These are phyloP conservation scores for Dendrocalamus latiflorus DNA, from an alignment of 202 grass and related monocot genomes.

Conservation along the genomic window DNA sequence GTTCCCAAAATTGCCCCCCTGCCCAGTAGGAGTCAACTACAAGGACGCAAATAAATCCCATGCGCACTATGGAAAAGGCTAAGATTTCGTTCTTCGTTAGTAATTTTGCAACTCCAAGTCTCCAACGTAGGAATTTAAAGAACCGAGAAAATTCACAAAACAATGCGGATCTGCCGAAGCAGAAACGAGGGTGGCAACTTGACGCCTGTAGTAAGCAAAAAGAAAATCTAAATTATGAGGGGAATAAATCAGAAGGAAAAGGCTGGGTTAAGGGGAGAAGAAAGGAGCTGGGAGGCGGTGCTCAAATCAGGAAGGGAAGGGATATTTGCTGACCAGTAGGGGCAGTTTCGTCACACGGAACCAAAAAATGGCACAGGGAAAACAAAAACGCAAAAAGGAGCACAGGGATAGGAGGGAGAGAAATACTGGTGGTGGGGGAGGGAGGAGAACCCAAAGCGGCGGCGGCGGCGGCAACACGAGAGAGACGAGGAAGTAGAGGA, in stretches of 20 bases:
- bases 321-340: conserved; percentile 31
- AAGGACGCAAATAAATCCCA: not conserved
- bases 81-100: not conserved
- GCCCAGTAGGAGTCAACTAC: conserved; percentile 21
- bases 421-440: conserved; percentile 10
- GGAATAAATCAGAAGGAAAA: not conserved
- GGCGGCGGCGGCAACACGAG: not conserved
- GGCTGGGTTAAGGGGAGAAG: not conserved
- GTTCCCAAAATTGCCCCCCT: conserved; percentile 11
- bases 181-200: not conserved
- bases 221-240: not conserved
- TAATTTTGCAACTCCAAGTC: not conserved
- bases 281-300: not conserved
- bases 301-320: conserved; percentile 8
- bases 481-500: not conserved
- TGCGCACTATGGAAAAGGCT: not conserved
- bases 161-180: conserved; percentile 43
- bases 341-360: conserved; percentile 36
- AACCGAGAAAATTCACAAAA: not conserved
- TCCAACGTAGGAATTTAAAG: not conserved
- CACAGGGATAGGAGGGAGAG: conserved; percentile 15
- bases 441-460: conserved; percentile 49
- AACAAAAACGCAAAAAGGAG: conserved; percentile 12
- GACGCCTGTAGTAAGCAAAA: not conserved
- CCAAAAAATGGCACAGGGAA: not conserved